A percentile compares a stretch with the other conserved stretches of the same genome.
Evolutionary conservation across 768 basidiomycete species (phyloP).

Genomic region (Tulasnella sp.): DNA sequence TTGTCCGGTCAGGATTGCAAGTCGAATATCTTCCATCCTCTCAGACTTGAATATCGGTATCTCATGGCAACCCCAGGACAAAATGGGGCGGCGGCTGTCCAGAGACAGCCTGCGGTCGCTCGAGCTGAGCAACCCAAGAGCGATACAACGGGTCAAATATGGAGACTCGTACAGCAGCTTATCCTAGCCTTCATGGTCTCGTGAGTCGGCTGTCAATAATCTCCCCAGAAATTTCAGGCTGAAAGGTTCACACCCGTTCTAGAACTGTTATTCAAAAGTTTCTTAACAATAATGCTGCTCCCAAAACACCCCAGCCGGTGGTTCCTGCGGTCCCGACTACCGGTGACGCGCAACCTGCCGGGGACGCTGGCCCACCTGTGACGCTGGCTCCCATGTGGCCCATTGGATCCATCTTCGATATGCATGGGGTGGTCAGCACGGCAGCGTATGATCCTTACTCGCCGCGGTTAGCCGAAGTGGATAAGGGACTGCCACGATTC

Average conservation of each 20-base stretch:
- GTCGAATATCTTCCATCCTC: no score
- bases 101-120: no score
- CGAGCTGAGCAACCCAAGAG: no score
- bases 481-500: slow-evolving; percentile 43
- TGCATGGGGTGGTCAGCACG: slow-evolving; percentile 5
- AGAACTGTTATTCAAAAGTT: neutral
- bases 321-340: neutral
- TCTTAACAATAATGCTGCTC: neutral
- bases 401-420: neutral
- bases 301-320: neutral
- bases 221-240: neutral
- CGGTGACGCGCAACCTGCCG: neutral
- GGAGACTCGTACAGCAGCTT: slow-evolving; percentile 2
- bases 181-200: neutral
- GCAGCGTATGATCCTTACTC: neutral
- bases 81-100: no score
- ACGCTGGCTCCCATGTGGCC: neutral
- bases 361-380: neutral
- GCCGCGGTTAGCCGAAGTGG: no score
- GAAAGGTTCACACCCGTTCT: neutral
- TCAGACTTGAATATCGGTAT: no score
- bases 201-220: neutral
- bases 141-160: no score
- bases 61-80: no score
- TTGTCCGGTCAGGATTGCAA: no score